These are phyloP conservation scores for Hypoxylon sp. DNA, from an alignment of 2,329 filamentous ascomycete species.

Conservation along the genomic window DNA sequence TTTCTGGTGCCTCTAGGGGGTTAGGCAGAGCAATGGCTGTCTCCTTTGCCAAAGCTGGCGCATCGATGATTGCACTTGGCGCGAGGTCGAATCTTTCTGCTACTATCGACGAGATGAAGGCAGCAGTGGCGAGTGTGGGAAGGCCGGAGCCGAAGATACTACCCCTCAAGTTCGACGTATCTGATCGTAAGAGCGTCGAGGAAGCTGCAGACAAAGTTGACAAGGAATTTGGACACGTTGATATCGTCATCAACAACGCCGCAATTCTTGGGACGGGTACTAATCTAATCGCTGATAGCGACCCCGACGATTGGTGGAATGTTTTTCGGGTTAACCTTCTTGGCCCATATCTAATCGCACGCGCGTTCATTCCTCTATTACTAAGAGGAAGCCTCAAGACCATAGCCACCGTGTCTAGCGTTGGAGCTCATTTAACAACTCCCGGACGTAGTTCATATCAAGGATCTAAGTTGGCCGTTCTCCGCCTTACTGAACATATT, in stretches of 20 bases:
- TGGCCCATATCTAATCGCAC: slow-evolving; percentile 62
- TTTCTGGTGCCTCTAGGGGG: slow-evolving; percentile 57
- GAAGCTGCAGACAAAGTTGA: slow-evolving; percentile 51
- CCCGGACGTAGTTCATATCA: slow-evolving; percentile 59
- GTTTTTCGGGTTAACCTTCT: slow-evolving; percentile 65
- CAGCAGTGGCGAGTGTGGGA: slow-evolving; percentile 47
- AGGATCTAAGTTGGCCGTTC: slow-evolving; percentile 61
- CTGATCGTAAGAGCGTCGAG: slow-evolving; percentile 54
- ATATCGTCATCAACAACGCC: slow-evolving; percentile 58
- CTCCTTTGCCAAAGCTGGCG: slow-evolving; percentile 56
- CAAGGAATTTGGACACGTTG: slow-evolving; percentile 53
- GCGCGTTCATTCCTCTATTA: slow-evolving; percentile 63
- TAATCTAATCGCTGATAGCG: slow-evolving; percentile 47
- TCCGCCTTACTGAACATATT: slow-evolving; percentile 63
- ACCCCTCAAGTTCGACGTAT: slow-evolving; percentile 55
- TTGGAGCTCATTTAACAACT: slow-evolving; percentile 55
- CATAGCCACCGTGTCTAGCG: slow-evolving; percentile 61
- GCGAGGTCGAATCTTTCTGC: slow-evolving; percentile 49
- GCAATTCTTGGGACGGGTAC: slow-evolving; percentile 38
- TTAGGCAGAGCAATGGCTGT: slow-evolving; percentile 54
- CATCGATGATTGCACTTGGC: slow-evolving; percentile 56
- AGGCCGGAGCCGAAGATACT: slow-evolving; percentile 53
- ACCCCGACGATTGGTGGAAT: slow-evolving; percentile 57
- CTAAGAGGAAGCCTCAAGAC: slow-evolving; percentile 54
- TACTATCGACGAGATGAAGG: slow-evolving; percentile 47